Conservation (phyloP, 768 basidiomycete species). For the Tulasnella sp. region DNA sequence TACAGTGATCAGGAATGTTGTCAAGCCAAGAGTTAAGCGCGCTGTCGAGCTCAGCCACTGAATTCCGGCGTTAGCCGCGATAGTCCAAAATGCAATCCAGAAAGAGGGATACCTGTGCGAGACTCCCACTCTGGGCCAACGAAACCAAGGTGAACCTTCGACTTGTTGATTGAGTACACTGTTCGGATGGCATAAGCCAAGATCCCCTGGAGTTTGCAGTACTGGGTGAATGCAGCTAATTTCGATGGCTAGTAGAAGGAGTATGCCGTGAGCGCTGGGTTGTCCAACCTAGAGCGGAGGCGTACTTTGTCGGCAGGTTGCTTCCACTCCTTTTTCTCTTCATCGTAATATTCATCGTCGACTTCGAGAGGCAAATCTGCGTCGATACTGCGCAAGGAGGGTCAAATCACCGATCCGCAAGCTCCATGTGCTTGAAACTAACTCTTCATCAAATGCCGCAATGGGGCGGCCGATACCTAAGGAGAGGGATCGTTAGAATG, state of each 20-base stretch:
- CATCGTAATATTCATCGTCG: conserved; percentile 74
- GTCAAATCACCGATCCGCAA: not conserved
- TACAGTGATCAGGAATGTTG: conserved; percentile 58
- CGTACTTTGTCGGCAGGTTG: conserved; percentile 47
- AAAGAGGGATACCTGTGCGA: conserved; percentile 34
- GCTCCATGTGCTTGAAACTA: conserved; percentile 26
- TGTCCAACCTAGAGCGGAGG: no score
- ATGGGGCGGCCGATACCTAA: conserved; percentile 51
- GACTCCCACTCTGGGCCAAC: conserved; percentile 53
- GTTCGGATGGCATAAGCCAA: conserved; percentile 51
- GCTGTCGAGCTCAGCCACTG: conserved; percentile 56
- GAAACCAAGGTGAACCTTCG: conserved; percentile 45
- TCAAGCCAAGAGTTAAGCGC: conserved; percentile 68
- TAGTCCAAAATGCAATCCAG: not conserved
- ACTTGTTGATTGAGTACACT: conserved; percentile 69
- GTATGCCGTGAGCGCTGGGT: not conserved
- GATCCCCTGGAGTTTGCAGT: conserved; percentile 52
- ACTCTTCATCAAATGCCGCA: conserved; percentile 70
- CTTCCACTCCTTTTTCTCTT: conserved; percentile 48
- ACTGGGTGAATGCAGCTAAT: conserved; percentile 49
- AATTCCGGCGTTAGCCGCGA: not conserved
- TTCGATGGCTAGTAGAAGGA: conserved; percentile 36
- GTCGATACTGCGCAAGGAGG: conserved; percentile 47
- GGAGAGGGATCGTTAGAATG: not conserved
- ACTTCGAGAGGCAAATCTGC: conserved; percentile 65